Base-by-base conservation (phyloP, 2,329 filamentous ascomycete genomes). In the Hypoxylon sp. region DNA sequence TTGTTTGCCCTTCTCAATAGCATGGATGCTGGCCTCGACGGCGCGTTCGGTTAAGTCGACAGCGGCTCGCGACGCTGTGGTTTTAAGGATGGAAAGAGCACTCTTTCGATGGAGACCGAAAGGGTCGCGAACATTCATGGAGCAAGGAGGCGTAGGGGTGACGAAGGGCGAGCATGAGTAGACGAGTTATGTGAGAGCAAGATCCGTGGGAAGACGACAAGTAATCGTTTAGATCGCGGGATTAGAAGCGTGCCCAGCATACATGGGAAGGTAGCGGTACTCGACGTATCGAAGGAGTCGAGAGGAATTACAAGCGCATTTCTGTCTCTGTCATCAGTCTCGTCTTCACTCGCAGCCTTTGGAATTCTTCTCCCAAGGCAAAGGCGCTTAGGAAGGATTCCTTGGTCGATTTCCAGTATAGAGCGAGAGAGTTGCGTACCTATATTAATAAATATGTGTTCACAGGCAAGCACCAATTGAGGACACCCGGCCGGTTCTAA, bases 21-120 rank as follows among this genome's bases (percentile, higher is more conserved):
- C 83, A 76, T 83, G 78, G 55, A 80, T 76, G 72, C 82, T 79
- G 67, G 79, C 83, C 77, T 84, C 83, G 68, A 82, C 79, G 67
- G 84, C 83, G 71, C 81, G 80, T 65, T 82, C 80, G 65, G 78
- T 80, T 67, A 84, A 77, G 55, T 83, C 77, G 64, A 77, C 71
- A 46, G 81, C 80, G 68, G 81, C 79, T 65, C 79, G 81, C 50
- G 80, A 79, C 61, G 83, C 82, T 53, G 83, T 81, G 24, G 78
- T 77, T 76, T 81, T 81, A 67, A 87, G 80, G 70, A 84, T 81
- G 71, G 80, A 70, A 32, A 71, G 61, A 61, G 70, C 70, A 59
- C 64, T 68, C 59, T 71, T 71, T 69, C 68, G 61, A 81, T 79
- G 78, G 67, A 81, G 74, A 69, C 80, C 77, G 77, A 83, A 84